Percentiles rank a stretch among this genome's conserved stretches.
phyloP scores from a whole-genome alignment of 495 filamentous ascomycete genomes.

The Neurospora sp. region DNA sequence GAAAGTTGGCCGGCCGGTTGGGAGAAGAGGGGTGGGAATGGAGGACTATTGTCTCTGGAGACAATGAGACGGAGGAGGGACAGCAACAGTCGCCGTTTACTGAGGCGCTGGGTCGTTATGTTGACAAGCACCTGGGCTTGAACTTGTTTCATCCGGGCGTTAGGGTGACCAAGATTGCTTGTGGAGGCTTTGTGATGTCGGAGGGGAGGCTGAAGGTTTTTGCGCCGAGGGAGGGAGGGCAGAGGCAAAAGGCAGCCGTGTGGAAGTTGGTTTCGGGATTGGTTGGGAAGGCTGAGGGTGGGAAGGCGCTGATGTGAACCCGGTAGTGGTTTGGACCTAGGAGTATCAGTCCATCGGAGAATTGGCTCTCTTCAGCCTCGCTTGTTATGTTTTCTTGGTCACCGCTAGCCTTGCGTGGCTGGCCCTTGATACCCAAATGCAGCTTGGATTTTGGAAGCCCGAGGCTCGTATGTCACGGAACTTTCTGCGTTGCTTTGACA shows the following conservation, averaged over 20 bases:
- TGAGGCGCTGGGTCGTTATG: constrained; percentile 30
- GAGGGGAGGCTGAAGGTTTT: constrained; percentile 37
- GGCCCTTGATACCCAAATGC: background rate
- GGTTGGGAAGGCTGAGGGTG: constrained; percentile 10
- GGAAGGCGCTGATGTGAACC: background rate
- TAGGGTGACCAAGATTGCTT: constrained; percentile 31
- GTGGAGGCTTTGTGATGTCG: constrained; percentile 35
- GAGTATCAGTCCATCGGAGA: background rate
- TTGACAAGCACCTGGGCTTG: constrained; percentile 29
- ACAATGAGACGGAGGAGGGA: background rate
- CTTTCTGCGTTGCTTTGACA: background rate
- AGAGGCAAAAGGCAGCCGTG: background rate
- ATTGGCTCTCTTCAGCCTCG: background rate
- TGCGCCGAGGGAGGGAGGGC: constrained; percentile 2
- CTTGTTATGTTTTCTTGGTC: background rate
- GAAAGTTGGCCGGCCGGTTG: constrained; percentile 25
- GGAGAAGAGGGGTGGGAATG: constrained; percentile 40
- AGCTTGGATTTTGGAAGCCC: background rate
- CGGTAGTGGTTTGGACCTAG: background rate
- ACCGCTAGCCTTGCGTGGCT: background rate
- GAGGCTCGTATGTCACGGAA: background rate
- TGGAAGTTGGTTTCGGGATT: constrained; percentile 9
- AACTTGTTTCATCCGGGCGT: constrained; percentile 37
- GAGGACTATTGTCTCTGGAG: constrained; percentile 7
- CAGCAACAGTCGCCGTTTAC: constrained; percentile 26